phyloP scores from a whole-genome alignment of 345 rosid genomes.

The Draba incana region DNA sequence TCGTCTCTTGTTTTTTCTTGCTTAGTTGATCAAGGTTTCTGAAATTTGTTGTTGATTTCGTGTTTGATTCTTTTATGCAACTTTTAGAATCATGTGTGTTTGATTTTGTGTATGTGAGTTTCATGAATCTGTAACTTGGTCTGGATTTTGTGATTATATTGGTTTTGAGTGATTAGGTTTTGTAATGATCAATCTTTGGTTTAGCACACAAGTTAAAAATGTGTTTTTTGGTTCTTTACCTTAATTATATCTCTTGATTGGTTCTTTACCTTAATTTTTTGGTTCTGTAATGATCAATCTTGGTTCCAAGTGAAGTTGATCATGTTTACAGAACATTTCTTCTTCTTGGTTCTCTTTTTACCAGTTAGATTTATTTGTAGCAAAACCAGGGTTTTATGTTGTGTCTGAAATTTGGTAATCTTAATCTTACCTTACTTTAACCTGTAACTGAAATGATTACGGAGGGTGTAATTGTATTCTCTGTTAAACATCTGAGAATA shows the following conservation, averaged over 20 bases:
- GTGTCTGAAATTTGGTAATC: no score
- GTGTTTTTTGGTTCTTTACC: not conserved
- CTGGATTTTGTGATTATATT: not conserved
- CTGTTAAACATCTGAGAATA: conserved; percentile 12
- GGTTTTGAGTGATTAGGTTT: not conserved
- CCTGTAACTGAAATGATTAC: not conserved
- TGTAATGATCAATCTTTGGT: not conserved
- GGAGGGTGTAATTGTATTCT: not conserved
- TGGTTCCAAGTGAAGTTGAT: not conserved
- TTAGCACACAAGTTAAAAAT: no score
- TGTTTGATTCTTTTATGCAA: not conserved
- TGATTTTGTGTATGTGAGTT: not conserved
- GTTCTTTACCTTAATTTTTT: no score
- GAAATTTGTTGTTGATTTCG: not conserved
- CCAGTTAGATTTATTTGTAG: no score
- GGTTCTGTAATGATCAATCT: not conserved
- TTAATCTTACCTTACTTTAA: not conserved
- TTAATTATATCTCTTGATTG: not conserved
- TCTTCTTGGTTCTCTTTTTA: no score
- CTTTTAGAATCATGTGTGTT: conserved; percentile 8
- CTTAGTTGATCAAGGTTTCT: conserved; percentile 1
- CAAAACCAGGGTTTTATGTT: no score
- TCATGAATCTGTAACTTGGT: not conserved
- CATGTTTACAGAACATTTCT: not conserved
- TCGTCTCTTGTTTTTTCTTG: not conserved